These are phyloP conservation scores for Fusarium irregulare DNA, from an alignment of 2,329 filamentous ascomycete species.

Conservation along the genomic window DNA sequence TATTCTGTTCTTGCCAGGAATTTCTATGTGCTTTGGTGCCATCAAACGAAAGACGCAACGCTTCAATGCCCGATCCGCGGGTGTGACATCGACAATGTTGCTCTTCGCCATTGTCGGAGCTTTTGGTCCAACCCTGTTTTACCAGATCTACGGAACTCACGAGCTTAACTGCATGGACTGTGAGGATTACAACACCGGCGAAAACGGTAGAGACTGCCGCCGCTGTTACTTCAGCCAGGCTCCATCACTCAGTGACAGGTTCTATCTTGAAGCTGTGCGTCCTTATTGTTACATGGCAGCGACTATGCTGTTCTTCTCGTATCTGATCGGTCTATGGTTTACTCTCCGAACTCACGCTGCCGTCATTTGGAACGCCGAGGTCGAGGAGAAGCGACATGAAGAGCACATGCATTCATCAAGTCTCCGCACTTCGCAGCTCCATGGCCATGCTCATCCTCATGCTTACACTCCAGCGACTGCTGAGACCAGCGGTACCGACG, in stretches of 20 bases:
- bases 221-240: conserved; percentile 94
- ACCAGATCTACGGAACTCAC: conserved; percentile 98
- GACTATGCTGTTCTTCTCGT: conserved; percentile 87
- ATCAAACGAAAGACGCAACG: conserved; percentile 98
- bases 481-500: conserved; percentile 70
- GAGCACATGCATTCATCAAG: conserved; percentile 56
- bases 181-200: conserved; percentile 57
- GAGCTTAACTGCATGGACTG: conserved; percentile 86
- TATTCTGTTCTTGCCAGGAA: conserved; percentile 90
- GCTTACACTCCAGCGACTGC: conserved; percentile 48
- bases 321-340: conserved; percentile 93
- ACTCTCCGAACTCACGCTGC: conserved; percentile 95
- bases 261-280: conserved; percentile 89
- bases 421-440: conserved; percentile 51
- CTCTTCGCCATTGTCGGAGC: conserved; percentile 95
- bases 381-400: conserved; percentile 78
- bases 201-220: conserved; percentile 76
- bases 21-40: conserved; percentile 99
- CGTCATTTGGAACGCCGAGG: conserved; percentile 93
- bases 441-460: conserved; percentile 52
- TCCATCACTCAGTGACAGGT: conserved; percentile 84
- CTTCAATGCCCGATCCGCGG: conserved; percentile 96
- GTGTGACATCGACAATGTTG: conserved; percentile 97
- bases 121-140: conserved; percentile 96
- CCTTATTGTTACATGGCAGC: conserved; percentile 95